These are phyloP conservation scores for Cryptosporidium andersoni DNA, from an alignment of 169 alveolate genomes.

Conservation along the genomic window DNA sequence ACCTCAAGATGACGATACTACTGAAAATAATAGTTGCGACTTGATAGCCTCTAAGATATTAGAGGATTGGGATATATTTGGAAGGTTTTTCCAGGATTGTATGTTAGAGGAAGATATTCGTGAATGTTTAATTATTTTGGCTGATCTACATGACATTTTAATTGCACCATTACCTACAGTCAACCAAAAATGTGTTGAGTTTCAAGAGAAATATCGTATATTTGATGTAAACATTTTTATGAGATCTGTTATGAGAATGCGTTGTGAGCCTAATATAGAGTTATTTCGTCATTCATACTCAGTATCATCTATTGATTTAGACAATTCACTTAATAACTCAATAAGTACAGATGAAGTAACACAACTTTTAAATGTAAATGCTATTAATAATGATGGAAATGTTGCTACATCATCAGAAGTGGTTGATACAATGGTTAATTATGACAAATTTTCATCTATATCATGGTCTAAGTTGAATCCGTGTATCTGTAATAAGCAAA, in stretches of 20 bases:
- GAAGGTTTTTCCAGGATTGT: conserved; percentile 60
- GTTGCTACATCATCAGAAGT: too few species aligned
- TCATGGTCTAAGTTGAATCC: conserved; percentile 15
- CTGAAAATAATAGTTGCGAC: conserved; percentile 4
- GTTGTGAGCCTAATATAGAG: conserved; percentile 8
- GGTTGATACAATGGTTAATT: background rate
- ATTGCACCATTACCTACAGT: conserved; percentile 29
- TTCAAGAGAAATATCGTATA: conserved; percentile 55
- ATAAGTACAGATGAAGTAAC: too few species aligned
- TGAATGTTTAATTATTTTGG: conserved; percentile 56
- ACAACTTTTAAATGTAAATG: too few species aligned
- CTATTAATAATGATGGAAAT: too few species aligned
- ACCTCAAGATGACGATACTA: background rate
- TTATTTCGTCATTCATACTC: background rate
- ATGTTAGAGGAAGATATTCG: conserved; percentile 55
- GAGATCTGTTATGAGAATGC: background rate
- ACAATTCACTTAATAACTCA: too few species aligned
- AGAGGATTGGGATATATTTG: conserved; percentile 68
- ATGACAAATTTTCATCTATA: background rate
- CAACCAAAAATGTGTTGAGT: conserved; percentile 45
- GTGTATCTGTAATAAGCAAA: conserved; percentile 27
- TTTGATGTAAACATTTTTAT: conserved; percentile 28
- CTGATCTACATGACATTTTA: conserved; percentile 54
- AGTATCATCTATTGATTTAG: background rate
- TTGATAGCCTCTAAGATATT: conserved; percentile 42